Base-by-base conservation (phyloP, 1,284 basidiomycete genomes). In the Peniophora sp. region DNA sequence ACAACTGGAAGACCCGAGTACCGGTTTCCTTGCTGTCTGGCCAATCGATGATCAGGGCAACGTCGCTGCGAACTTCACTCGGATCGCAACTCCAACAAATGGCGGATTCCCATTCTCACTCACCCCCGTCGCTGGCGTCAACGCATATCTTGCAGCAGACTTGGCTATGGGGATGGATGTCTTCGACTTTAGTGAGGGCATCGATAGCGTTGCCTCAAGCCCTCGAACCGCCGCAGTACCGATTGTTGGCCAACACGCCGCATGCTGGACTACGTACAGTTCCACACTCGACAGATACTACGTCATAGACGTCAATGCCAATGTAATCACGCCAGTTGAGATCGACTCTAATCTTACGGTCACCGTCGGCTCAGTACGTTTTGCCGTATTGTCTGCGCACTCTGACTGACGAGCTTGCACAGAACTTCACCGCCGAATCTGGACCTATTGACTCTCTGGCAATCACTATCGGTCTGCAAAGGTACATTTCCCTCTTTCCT, bases 41-140 rank as follows among this genome's bases (percentile, higher is more conserved):
- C 39, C 39, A 5, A 70, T 73, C 35, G 62, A 62, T 18, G 34
- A 55, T 2, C 66, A 70, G 43, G 67, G 67, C 12, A 65, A 67
- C 1, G 63, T 73, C 17, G 71, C 71, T 2, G 43, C 56, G 22
- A 60, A 69, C 39, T 71, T 73, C 59, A 55, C 59, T 47, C 57
- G 61, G 11, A 49, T 67, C 39, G 6, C 39, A 5, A 56, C 64
- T 12, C 64, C 66, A 17, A 48, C 60, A 12, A 48, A 56, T 15
- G 68, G 68, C n/a, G 69, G 68, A 11, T 61, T 71, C 22, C 70
- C 71, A 1, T 74, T 73, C 61, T 67, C 66, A 8, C 67, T 73
- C 67, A 70, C 67, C 11, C 50, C 68, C 47, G 67, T 74, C 43
- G 63, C 63, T 5, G 70, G 69, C 17, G 68, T 63, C 57, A 68